phyloP scores from a whole-genome alignment of 1,284 basidiomycete species.

The Cutaneotrichosporon dermatis region DNA sequence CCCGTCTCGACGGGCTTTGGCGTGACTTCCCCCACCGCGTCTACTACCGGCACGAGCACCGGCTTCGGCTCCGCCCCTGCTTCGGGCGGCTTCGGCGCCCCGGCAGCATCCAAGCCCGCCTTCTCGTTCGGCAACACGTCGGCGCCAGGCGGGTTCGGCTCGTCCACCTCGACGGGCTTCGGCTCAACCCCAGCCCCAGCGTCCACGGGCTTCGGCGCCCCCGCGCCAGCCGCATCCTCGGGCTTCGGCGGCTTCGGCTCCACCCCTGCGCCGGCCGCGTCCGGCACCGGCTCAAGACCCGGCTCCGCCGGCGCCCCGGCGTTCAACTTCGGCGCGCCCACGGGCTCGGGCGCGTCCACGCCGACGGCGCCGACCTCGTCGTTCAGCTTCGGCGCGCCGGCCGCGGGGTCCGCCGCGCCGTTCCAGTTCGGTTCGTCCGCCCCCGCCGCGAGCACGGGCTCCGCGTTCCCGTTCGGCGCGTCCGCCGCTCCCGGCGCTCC shows the following conservation, averaged over 20 bases:
- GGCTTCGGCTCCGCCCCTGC: neutral
- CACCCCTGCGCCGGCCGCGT: neutral
- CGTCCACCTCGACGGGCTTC: slow-evolving; percentile 1
- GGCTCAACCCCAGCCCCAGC: neutral
- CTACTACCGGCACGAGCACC: neutral
- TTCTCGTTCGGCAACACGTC: slow-evolving; percentile 10
- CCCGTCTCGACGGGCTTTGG: neutral
- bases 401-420: neutral
- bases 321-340: neutral
- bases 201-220: neutral
- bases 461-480: slow-evolving; percentile 15
- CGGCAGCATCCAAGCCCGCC: neutral
- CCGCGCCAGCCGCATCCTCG: neutral
- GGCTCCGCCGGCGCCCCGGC: neutral
- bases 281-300: neutral
- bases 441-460: neutral
- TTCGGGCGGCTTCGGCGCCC: neutral
- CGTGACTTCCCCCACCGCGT: slow-evolving; percentile 1
- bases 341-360: neutral
- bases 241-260: neutral
- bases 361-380: slow-evolving; percentile 1
- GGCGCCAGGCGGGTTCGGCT: neutral
- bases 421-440: slow-evolving; percentile 1
- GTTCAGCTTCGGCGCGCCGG: slow-evolving; percentile 16
- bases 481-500: slow-evolving; percentile 1